phyloP scores from a whole-genome alignment of 1,284 basidiomycete genomes.

The Thecaphora frezii region DNA sequence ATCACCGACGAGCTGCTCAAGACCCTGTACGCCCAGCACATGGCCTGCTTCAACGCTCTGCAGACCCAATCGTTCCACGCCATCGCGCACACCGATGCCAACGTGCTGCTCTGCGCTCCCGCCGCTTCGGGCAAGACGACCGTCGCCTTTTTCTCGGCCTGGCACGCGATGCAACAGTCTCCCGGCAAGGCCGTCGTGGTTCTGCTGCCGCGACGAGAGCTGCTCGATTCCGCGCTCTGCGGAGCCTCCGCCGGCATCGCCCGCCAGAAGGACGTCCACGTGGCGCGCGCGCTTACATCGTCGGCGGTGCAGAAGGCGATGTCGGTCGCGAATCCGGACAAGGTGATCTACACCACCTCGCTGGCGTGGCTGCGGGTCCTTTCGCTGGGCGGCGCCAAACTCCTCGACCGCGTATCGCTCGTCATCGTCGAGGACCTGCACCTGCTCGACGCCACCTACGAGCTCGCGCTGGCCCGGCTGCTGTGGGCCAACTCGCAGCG shows the following conservation, averaged over 20 bases:
- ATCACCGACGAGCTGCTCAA: slow-evolving; percentile 20
- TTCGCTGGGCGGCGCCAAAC: slow-evolving; percentile 1
- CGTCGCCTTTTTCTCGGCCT: slow-evolving; percentile 61
- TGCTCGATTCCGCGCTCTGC: slow-evolving; percentile 11
- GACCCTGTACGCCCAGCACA: slow-evolving; percentile 56
- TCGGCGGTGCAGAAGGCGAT: not conserved
- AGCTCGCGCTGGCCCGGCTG: slow-evolving; percentile 71
- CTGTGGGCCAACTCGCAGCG: slow-evolving; percentile 15
- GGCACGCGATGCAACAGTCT: slow-evolving; percentile 16
- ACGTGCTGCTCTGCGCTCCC: slow-evolving; percentile 80
- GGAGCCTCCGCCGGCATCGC: slow-evolving; percentile 11
- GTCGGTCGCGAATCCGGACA: slow-evolving; percentile 3
- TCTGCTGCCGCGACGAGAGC: slow-evolving; percentile 12
- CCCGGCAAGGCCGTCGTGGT: slow-evolving; percentile 12
- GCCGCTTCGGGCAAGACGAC: slow-evolving; percentile 79
- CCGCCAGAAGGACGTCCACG: slow-evolving; percentile 21
- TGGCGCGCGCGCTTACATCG: slow-evolving; percentile 8
- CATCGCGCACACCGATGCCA: slow-evolving; percentile 70
- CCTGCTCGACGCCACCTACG: slow-evolving; percentile 78
- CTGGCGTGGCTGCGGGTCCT: slow-evolving; percentile 50
- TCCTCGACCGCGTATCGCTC: slow-evolving; percentile 58
- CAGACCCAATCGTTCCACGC: slow-evolving; percentile 91
- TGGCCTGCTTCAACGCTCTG: slow-evolving; percentile 74
- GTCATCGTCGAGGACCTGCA: slow-evolving; percentile 86
- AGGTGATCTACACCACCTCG: slow-evolving; percentile 60